Conservation (phyloP, 1,284 basidiomycete species). For the Cutaneotrichosporon sp. region DNA sequence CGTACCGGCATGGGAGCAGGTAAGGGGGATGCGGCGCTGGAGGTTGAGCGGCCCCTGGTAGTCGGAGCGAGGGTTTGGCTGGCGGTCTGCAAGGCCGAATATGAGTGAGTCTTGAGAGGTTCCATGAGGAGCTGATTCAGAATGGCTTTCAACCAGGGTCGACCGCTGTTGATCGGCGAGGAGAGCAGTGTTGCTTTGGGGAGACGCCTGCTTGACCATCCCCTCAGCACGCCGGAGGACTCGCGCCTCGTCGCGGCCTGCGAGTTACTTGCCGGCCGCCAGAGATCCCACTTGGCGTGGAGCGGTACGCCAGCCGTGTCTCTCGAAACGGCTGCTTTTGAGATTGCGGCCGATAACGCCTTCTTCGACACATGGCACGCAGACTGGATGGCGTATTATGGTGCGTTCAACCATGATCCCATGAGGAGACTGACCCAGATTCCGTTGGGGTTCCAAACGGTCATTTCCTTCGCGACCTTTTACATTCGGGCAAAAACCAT, state of each 20-base stretch:
- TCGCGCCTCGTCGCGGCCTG: slow-evolving; percentile 82
- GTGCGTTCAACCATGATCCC: background rate
- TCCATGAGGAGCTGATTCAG: background rate
- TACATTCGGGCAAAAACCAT: slow-evolving; percentile 16
- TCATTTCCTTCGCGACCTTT: slow-evolving; percentile 15
- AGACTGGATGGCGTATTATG: slow-evolving; percentile 46
- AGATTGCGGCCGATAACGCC: slow-evolving; percentile 37
- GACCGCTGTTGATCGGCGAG: slow-evolving; percentile 83
- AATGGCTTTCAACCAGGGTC: slow-evolving; percentile 59
- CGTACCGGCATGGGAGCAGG: slow-evolving; percentile 66
- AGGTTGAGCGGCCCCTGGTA: slow-evolving; percentile 71
- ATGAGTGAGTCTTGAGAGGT: slow-evolving; percentile 44
- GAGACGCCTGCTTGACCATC: slow-evolving; percentile 73
- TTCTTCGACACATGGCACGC: slow-evolving; percentile 43
- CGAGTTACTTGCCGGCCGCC: slow-evolving; percentile 39
- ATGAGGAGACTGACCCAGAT: slow-evolving; percentile 7
- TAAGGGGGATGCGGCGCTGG: slow-evolving; percentile 57
- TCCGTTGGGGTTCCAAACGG: background rate
- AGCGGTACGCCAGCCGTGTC: background rate
- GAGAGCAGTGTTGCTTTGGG: slow-evolving; percentile 72
- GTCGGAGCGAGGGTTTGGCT: slow-evolving; percentile 80
- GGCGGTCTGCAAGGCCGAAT: slow-evolving; percentile 77
- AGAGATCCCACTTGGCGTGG: slow-evolving; percentile 15
- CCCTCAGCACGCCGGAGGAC: slow-evolving; percentile 82
- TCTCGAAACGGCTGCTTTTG: slow-evolving; percentile 6